Evolutionary conservation across 257 asterid genomes (phyloP).

Genomic region (Anisodus tanguticus): DNA sequence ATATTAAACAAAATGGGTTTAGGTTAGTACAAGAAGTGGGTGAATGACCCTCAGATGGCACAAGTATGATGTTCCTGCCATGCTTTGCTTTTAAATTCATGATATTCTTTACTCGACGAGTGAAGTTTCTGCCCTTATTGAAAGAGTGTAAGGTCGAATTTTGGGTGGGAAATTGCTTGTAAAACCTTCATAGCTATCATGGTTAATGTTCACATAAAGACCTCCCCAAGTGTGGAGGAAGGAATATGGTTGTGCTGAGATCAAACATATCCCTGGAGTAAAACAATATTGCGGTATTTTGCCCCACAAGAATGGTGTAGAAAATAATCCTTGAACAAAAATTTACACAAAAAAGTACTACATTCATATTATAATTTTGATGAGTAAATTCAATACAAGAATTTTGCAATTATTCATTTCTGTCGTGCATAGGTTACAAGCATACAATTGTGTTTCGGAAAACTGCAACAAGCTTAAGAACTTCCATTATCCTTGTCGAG

Average conservation of each 20-base stretch:
- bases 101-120: background rate
- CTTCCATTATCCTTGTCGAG: conserved; percentile 51
- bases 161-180: background rate
- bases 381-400: background rate
- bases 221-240: background rate
- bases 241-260: background rate
- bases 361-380: background rate
- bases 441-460: background rate
- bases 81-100: background rate
- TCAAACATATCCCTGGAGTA: background rate
- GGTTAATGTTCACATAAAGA: background rate
- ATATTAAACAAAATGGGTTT: too few species aligned
- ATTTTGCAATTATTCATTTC: background rate
- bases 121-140: background rate
- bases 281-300: background rate
- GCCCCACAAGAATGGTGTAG: background rate
- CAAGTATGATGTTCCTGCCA: too few species aligned
- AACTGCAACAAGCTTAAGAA: conserved; percentile 33
- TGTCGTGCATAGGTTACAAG: background rate
- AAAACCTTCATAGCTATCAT: background rate
- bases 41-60: background rate
- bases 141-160: background rate
- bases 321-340: background rate
- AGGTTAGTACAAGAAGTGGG: background rate
- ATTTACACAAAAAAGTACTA: background rate